phyloP scores from a whole-genome alignment of 139 green algal genomes.

The Chlamydomonas applanata region DNA sequence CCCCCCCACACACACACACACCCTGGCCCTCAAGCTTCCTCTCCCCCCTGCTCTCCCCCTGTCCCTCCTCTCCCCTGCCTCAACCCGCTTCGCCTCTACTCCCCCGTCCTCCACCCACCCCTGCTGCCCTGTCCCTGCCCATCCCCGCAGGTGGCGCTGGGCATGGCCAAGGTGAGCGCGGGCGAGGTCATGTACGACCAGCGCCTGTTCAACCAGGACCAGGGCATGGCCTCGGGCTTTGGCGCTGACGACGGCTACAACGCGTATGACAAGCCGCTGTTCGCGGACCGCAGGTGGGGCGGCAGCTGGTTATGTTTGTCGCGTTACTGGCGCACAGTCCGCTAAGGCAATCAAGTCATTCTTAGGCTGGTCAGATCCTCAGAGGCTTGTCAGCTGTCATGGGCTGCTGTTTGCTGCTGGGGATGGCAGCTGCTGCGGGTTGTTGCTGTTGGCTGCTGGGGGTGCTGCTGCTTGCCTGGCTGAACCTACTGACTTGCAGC shows the following conservation, averaged over 20 bases:
- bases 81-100: neutral
- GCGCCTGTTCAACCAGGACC: conserved; percentile 97
- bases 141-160: conserved; percentile 69
- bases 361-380: too few relatives aligned
- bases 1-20: neutral
- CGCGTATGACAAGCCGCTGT: conserved; percentile 96
- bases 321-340: conserved; percentile 11
- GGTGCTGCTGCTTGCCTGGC: too few relatives aligned
- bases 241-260: conserved; percentile 89
- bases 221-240: conserved; percentile 80
- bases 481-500: too few relatives aligned
- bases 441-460: too few relatives aligned
- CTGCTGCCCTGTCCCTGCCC: neutral
- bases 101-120: neutral
- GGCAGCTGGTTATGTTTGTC: too few relatives aligned
- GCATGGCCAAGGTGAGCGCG: conserved; percentile 49
- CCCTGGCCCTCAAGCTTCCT: neutral
- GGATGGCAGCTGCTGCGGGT: too few relatives aligned
- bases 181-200: conserved; percentile 96
- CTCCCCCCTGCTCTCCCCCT: neutral
- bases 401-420: too few relatives aligned
- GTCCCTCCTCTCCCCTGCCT: neutral
- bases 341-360: too few relatives aligned
- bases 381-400: too few relatives aligned
- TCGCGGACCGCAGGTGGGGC: conserved; percentile 61